Base-by-base conservation (phyloP, 2,329 filamentous ascomycete genomes). In the Chaetomiaceae sp. region DNA sequence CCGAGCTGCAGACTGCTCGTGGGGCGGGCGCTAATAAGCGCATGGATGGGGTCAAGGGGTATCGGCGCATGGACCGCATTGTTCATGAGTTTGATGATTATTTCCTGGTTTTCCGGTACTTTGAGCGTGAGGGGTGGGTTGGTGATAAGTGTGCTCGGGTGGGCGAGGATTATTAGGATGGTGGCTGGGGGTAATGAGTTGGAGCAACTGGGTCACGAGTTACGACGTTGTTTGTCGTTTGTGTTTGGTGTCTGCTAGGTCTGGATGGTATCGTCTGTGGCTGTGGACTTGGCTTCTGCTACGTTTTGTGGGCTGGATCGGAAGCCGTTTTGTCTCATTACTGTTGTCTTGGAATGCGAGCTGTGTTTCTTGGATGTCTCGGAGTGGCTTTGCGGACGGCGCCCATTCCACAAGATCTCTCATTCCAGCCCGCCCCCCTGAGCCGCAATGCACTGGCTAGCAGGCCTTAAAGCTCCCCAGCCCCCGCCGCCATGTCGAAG, bases 81-180 rank as follows among this genome's bases (percentile, higher is more conserved):
- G 90, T 99, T 47, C 94, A 99, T 70, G 91, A 97, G 66, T 85
- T 99, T 64, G 92, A 99, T 67, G 94, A 95, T 49, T 99, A 99
- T 67, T 91, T 97, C 69, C 78, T 99, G 34, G 87, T 99, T 42
- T 99, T 99, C 75, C 83, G 92, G 55, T 96, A 95, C 77, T 99
- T 95, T 68, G 91, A 97, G 75, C 83, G 89, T 55, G 84, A 95
- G 61, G 92, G 88, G 64, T 97, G 82, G 81, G 68, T 72, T 44
- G 79, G 79, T 11, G 73, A 75, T 11, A 77, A 77, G 58, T 70
- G 68, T 22, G 77, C 80, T 8, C 71, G 79, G 27, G 77, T 83
- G 43, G 80, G 80, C 15, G 80, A 83, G 68, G 71, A 75, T 51
- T 63, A 73, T 55, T 72, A 53, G 37, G 20, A 6, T 12, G n/a